Evolutionary conservation across 352 stramenopile genomes (phyloP), one percentile per base, ranked within the genome.

Genomic region (Peronospora destructor): DNA sequence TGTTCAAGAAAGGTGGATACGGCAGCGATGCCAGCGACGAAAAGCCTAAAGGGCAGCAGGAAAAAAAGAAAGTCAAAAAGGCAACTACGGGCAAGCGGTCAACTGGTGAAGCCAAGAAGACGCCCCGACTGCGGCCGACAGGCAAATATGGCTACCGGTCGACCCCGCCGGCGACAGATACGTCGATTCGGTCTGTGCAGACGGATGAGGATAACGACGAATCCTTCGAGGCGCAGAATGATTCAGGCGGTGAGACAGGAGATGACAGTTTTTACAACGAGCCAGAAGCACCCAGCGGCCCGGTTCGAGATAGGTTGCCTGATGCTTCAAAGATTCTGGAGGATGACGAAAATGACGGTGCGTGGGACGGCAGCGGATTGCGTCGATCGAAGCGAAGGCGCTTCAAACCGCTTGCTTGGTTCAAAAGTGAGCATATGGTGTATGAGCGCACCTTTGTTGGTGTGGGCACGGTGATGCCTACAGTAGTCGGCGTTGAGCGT

Each of bases 341-440:
- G 13, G 57, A 56, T 2, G 33, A 61, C 6, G 50, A 52, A 6
- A 56, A 46, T 29, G 58, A 60, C 3, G 59, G 73, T 32, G 53
- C 56, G 25, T 61, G 66, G 49, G 65, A 79, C 36, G 59, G 59
- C 10, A 66, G 41, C 16, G 74, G 73, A 1, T 62, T 90, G 28
- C 80, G 83, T 45, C 76, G 83, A 6, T 91, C 79, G 5, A 90
- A 87, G 55, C 71, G 83, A 25, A 70, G 67, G 45, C 76, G 83
- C 6, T 91, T 82, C 50, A 88, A 89, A 73, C 83, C 83, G 16
- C 64, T 94, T n/a, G 83, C 66, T 11, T 94, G 83, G 83, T 94
- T 91, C 66, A 91, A 91, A 50, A 82, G 81, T 37, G 83, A 94
- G 55, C 76, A 89, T 46, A 90, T 84, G 53, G 75, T 94, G 41